Percentiles rank a stretch among this genome's conserved stretches.
Evolutionary conservation across 495 filamentous ascomycete genomes (phyloP).

Genomic region (Massariosphaeria phaeospora): DNA sequence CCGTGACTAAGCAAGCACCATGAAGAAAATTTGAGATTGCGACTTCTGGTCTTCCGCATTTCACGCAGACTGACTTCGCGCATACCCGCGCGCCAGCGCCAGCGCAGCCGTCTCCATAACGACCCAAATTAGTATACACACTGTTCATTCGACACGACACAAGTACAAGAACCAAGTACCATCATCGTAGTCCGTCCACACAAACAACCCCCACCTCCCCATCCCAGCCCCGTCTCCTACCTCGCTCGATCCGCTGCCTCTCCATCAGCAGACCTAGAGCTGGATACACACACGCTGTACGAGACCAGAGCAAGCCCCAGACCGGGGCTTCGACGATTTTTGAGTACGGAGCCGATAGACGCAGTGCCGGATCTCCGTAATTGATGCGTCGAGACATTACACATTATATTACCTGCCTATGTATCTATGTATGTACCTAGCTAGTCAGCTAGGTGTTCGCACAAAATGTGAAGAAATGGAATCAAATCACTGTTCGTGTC

Average conservation of each 20-base stretch:
- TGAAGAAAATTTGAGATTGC: no score
- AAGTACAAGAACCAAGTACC: no score
- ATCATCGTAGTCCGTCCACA: no score
- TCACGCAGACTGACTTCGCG: no score
- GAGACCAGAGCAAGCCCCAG: slow-evolving; percentile 36
- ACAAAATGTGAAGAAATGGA: background rate
- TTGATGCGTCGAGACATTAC: slow-evolving; percentile 39
- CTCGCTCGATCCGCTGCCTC: slow-evolving; percentile 35
- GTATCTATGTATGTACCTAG: background rate
- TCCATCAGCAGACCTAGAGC: slow-evolving; percentile 37
- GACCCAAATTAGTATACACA: no score
- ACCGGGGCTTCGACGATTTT: slow-evolving; percentile 38
- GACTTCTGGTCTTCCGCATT: no score
- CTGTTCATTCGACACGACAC: no score
- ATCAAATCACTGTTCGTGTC: no score
- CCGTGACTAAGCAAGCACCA: no score
- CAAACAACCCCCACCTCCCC: no score
- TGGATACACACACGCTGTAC: slow-evolving; percentile 32
- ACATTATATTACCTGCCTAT: background rate
- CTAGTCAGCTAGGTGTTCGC: background rate
- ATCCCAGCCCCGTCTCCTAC: slow-evolving; percentile 36
- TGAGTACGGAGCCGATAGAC: slow-evolving; percentile 36
- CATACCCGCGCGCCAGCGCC: no score
- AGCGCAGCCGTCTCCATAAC: no score
- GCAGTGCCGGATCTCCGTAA: slow-evolving; percentile 32